Percentiles rank a stretch among this genome's conserved stretches.
These are phyloP conservation scores for Neoscytalidium dimidiatum DNA, from an alignment of 2,329 filamentous ascomycete genomes.

Conservation along the genomic window DNA sequence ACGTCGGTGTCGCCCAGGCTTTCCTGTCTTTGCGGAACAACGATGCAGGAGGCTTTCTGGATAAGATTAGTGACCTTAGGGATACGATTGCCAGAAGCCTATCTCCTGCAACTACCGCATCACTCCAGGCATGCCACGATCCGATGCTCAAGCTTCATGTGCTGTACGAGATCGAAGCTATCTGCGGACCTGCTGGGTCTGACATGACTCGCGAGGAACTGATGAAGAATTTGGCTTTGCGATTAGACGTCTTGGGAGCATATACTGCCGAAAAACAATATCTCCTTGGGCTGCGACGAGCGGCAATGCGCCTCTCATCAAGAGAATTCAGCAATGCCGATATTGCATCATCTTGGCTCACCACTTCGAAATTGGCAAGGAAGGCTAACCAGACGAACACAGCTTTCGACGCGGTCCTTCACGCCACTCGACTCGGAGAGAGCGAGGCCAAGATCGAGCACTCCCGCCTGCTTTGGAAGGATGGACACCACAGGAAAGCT, in stretches of 20 bases:
- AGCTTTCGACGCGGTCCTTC: conserved; percentile 90
- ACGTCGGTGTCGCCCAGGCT: conserved; percentile 73
- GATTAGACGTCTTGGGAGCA: conserved; percentile 86
- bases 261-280: conserved; percentile 95
- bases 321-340: conserved; percentile 70
- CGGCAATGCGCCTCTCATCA: conserved; percentile 79
- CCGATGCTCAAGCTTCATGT: conserved; percentile 84
- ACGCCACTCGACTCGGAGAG: conserved; percentile 81
- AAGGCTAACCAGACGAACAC: conserved; percentile 83
- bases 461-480: conserved; percentile 87
- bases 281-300: conserved; percentile 79
- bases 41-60: conserved; percentile 54
- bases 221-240: conserved; percentile 64
- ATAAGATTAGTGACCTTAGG: conserved; percentile 65
- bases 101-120: conserved; percentile 74
- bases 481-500: conserved; percentile 90
- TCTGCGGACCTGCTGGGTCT: conserved; percentile 51
- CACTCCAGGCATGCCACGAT: conserved; percentile 81
- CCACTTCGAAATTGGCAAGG: conserved; percentile 79
- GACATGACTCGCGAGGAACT: conserved; percentile 36
- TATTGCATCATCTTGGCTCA: conserved; percentile 81
- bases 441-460: conserved; percentile 92
- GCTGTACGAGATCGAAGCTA: conserved; percentile 81
- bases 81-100: conserved; percentile 72
- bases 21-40: conserved; percentile 61